Conservation (phyloP, 208 protist species). For the Crithidia expoeki region DNA sequence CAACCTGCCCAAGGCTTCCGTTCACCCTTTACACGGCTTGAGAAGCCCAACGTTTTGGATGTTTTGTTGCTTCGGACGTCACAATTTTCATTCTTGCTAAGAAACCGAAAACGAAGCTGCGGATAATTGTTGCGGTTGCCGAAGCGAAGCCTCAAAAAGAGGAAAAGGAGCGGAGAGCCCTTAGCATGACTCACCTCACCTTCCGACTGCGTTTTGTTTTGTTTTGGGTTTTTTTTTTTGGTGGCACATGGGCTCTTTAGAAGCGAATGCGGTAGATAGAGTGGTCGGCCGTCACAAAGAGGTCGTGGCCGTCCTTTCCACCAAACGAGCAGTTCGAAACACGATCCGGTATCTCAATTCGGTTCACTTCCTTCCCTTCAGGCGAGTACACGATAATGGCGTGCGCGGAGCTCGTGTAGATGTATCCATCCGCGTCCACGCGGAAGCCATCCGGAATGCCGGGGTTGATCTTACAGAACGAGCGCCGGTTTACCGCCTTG, state of each 20-base stretch:
- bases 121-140: too few species aligned
- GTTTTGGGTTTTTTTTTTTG: background rate
- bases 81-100: too few species aligned
- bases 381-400: conserved; percentile 31
- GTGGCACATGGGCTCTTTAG: background rate
- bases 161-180: too few species aligned
- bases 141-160: too few species aligned
- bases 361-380: conserved; percentile 34
- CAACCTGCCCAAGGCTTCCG: too few species aligned
- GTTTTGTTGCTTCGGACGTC: background rate
- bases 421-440: conserved; percentile 34
- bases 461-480: conserved; percentile 25
- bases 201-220: too few species aligned
- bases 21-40: background rate
- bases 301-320: conserved; percentile 26
- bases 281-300: conserved; percentile 27
- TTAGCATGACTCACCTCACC: background rate
- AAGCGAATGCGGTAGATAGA: conserved; percentile 40
- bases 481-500: conserved; percentile 30
- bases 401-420: conserved; percentile 33
- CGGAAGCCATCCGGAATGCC: conserved; percentile 39
- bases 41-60: background rate
- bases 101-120: too few species aligned
- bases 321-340: conserved; percentile 40
- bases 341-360: conserved; percentile 27